Percentiles rank a stretch among this genome's conserved stretches.
Evolutionary conservation across 345 rosid genomes (phyloP).

Genomic region (Arabidopsis arenosa): DNA sequence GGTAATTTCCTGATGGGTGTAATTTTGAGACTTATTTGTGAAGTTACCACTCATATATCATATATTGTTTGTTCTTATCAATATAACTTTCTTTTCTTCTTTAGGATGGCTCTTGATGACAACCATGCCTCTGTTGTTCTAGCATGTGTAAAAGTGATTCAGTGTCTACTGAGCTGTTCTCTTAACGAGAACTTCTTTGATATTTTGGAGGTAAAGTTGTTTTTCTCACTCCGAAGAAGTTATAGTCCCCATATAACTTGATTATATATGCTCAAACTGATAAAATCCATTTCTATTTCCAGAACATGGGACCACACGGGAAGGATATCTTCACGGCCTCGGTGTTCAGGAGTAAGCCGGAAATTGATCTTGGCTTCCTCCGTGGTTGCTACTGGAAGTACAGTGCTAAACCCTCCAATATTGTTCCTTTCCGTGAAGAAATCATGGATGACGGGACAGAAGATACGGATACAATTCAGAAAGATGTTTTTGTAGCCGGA

Average conservation of each 20-base stretch:
- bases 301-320: constrained; percentile 58
- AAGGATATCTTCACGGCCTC: constrained; percentile 70
- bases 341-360: constrained; percentile 84
- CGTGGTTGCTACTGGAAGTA: constrained; percentile 94
- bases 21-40: constrained; percentile 16
- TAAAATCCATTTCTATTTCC: constrained; percentile 38
- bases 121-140: constrained; percentile 79
- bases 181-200: constrained; percentile 66
- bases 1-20: constrained; percentile 52
- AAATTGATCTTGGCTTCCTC: constrained; percentile 74
- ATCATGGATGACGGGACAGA: constrained; percentile 58
- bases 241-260: constrained; percentile 14
- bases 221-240: constrained; percentile 17
- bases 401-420: constrained; percentile 83
- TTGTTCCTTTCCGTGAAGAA: constrained; percentile 57
- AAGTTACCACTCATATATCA: constrained; percentile 31
- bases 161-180: constrained; percentile 70
- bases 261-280: constrained; percentile 19
- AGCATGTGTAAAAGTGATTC: constrained; percentile 75
- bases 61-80: constrained; percentile 1
- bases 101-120: constrained; percentile 91
- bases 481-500: constrained; percentile 79
- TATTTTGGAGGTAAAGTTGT: constrained; percentile 66
- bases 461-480: constrained; percentile 75
- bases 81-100: constrained; percentile 32